Evolutionary conservation across 768 basidiomycete genomes (phyloP), one percentile per base, ranked within the genome.

Genomic region (Lentinus brumalis): DNA sequence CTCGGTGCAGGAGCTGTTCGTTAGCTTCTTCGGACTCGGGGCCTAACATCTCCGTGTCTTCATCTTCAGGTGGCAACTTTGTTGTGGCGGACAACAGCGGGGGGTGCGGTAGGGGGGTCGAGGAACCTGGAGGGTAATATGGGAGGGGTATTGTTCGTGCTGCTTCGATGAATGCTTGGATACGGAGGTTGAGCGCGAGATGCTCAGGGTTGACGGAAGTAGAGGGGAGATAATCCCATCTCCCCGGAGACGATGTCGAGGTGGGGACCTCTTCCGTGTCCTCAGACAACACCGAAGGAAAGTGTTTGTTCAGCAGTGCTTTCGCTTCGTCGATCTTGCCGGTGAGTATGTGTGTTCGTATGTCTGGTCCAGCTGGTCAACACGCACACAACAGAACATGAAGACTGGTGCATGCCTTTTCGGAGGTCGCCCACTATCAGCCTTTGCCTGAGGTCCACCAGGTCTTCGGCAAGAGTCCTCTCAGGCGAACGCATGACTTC

Each of bases 151-250:
- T 71, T 2, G 89, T 89, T 31, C 94, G 86, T 64, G 92, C 86
- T 21, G 87, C 83, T 73, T 98, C 96, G 68, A 92, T 87, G 76
- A 97, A 98, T 2, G 85, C 84, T 44, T 91, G 87, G 50, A 97
- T 91, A 52, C 88, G 89, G 41, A 98, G 86, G 70, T 97, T 95
- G 62, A 98, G 82, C 16, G 79, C 77, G 54, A 96, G 80, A 67
- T 94, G 92, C 1, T 78, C 73, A n/a, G 94, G 89, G 50, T 88
- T 80, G 30, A 87, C 79, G 6, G 93, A 88, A 1, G 84, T 88
- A 3, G 85, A 75, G 29, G 83, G 76, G 21, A 83, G 71, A 63
- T 85, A 88, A 57, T 81, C 74, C 45, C 82, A 73, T 39, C 70
- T 71, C 29, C 66, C 76, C 21, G 62, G 61, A 67, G 46, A 30